A percentile compares a stretch with the other conserved stretches of the same genome.
Conservation (phyloP, 2,329 filamentous ascomycete genomes). For the Hypomyces rosellus region DNA sequence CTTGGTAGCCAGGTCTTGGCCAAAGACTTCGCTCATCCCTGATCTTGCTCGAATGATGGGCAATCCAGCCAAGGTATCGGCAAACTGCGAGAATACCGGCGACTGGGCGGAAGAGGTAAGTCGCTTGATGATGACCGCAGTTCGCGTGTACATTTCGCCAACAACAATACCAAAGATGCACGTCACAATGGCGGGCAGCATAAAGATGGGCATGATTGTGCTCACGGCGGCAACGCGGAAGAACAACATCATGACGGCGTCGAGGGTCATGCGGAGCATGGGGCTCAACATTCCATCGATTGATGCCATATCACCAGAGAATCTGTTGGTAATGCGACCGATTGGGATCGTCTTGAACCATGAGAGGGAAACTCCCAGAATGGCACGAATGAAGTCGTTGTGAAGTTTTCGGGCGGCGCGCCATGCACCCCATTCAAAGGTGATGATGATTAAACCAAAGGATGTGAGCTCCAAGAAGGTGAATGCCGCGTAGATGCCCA, state of each 20-base stretch:
- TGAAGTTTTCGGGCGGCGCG: constrained; percentile 48
- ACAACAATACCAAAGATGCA: constrained; percentile 40
- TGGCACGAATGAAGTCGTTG: constrained; percentile 43
- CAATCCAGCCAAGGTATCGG: constrained; percentile 45
- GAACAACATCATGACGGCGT: constrained; percentile 35
- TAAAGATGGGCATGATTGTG: constrained; percentile 47
- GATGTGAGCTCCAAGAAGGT: constrained; percentile 38
- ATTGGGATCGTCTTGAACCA: constrained; percentile 52
- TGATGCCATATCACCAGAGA: constrained; percentile 51
- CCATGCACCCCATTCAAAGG: constrained; percentile 52
- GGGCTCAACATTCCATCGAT: constrained; percentile 43
- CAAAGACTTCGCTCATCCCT: constrained; percentile 43
- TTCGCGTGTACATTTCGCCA: constrained; percentile 46
- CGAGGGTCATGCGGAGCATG: constrained; percentile 38
- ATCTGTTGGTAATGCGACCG: constrained; percentile 48
- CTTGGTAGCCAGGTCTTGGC: constrained; percentile 43
- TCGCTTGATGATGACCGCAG: constrained; percentile 40
- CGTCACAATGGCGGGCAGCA: constrained; percentile 39
- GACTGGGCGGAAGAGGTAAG: constrained; percentile 42
- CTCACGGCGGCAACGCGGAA: constrained; percentile 43
- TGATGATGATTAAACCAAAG: constrained; percentile 35
- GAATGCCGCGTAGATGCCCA: constrained; percentile 45
- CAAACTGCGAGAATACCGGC: constrained; percentile 52
- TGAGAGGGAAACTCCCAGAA: constrained; percentile 48
- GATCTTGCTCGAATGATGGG: constrained; percentile 45